Base-by-base conservation (phyloP, 2,329 filamentous ascomycete genomes). In the Tolypocladium pustulatum region DNA sequence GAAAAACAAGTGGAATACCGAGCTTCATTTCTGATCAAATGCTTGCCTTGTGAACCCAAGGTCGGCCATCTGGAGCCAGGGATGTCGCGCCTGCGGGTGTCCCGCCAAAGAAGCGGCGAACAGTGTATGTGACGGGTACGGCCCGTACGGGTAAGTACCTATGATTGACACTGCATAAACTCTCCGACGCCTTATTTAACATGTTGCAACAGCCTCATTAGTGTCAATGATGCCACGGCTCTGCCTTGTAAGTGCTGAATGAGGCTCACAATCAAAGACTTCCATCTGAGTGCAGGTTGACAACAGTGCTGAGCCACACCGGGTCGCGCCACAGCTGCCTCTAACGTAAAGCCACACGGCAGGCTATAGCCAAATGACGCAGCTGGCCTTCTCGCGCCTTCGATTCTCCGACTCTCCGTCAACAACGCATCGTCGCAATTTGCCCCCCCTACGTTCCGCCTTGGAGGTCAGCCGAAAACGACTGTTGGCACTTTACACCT, bases 381-480 rank as follows among this genome's bases (percentile, higher is more conserved):
- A 57, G 30, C 32, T 36, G 15, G n/a, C 34, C 36, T 52, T 51
- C 55, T 57, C 32, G 32, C 43, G 17, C 43, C 30, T 57, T 52
- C 25, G 55, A 43, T 57, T 51, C 46, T 25, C 20, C 43, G 20
- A 38, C 56, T 37, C 55, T 37, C 32, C 12, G 55, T 57, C 55
- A 52, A 52, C 30, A 51, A 27, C 55, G 34, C 53, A n/a, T 55
- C 53, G 10, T 55, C 53, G 32, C n/a, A 32, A 4, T 34, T 43
- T 43, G 37, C 54, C 38, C 30, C 36, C 25, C 40, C n/a, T 32
- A 25, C 54, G 27, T 34, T 22, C 20, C 30, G 27, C 30, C 20
- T 22, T 36, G 37, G 57, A 58, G 40, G 58, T 54, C 59, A 55
- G 40, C 55, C 41, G 51, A 52, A 54, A 52, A 69, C 17, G 49